Base-by-base conservation (phyloP, 2,329 filamentous ascomycete species). In the Colletotrichum brevisporum region DNA sequence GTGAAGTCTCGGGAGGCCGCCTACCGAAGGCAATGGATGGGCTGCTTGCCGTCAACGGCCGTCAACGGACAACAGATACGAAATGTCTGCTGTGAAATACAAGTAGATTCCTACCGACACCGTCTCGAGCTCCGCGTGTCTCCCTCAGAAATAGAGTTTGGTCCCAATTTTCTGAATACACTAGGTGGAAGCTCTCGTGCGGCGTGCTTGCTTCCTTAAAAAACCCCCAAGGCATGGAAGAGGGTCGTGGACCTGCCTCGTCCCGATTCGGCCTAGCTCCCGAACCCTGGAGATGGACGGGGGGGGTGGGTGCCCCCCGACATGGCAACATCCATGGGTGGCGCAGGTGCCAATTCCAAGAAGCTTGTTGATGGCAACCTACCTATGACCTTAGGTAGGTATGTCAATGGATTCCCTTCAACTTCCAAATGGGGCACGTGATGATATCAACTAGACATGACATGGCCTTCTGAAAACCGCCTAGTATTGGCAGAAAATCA, bases 131-230 rank as follows among this genome's bases (percentile, higher is more conserved):
- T 53, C n/a, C 59, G 43, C 45, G 39, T 26, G n/a, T 39, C 41
- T 56, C 52, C 55, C 26, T 63, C 60, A 39, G 48, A 63, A 63
- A 63, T 56, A 56, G 60, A 63, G 60, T 63, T 62, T 62, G 39
- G 39, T 53, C 48, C 58, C 58, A 10, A 36, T 45, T 62, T 62
- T 62, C 24, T 36, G 9, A 36, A 36, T 3, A n/a, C n/a, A n/a
- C n/a, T n/a, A 36, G 27, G n/a, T 52, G 15, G 13, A 27, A 45
- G 39, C 58, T 53, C 50, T 53, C 21, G 31, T 56, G 47, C 57
- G 21, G 21, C 21, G 21, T 24, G 21, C 47, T 18, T 21, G 13
- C 18, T 15, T 36, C 18, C 21, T 3, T 3, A 24, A 24, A 24
- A 24, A 51, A 18, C 39, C 36, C 16, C 39, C 27, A 39, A 36